Percentiles rank a stretch among this genome's conserved stretches.
phyloP scores from a whole-genome alignment of 1,284 basidiomycete species.

The Apiotrichum montevideense region DNA sequence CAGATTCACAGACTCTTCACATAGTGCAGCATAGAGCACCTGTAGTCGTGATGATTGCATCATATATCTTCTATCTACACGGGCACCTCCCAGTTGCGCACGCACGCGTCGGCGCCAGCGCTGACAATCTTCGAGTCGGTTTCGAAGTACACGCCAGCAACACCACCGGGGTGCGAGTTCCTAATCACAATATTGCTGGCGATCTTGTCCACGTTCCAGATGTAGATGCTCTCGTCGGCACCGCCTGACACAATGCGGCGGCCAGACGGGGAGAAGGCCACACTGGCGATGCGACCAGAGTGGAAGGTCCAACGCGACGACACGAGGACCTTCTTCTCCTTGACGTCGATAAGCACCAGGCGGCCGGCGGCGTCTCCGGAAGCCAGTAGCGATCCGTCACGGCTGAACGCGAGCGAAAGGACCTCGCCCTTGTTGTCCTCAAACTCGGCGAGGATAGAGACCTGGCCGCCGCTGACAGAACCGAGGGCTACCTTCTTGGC shows the following conservation, averaged over 20 bases:
- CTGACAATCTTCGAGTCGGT: conserved; percentile 57
- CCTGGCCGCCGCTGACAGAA: conserved; percentile 18
- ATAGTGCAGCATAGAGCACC: background rate
- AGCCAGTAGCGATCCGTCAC: conserved; percentile 67
- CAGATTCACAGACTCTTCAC: background rate
- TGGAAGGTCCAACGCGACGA: conserved; percentile 82
- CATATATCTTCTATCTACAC: background rate
- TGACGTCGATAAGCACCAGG: conserved; percentile 53
- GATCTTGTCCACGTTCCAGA: conserved; percentile 76
- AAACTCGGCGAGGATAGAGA: conserved; percentile 48
- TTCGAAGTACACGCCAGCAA: conserved; percentile 74
- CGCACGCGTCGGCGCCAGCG: conserved; percentile 77
- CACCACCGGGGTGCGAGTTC: conserved; percentile 76
- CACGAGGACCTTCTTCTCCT: conserved; percentile 62
- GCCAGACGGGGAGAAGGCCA: conserved; percentile 70
- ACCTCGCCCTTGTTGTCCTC: conserved; percentile 67
- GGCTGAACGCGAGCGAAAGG: conserved; percentile 72
- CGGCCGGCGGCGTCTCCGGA: conserved; percentile 60
- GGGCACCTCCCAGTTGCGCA: conserved; percentile 58
- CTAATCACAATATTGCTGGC: conserved; percentile 74
- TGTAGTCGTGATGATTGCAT: background rate
- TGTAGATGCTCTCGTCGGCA: conserved; percentile 83
- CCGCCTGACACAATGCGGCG: conserved; percentile 77
- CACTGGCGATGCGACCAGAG: conserved; percentile 68
- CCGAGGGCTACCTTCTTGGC: conserved; percentile 59